Conservation (phyloP, 2,329 filamentous ascomycete genomes). For the Dactylellina cionopaga region DNA sequence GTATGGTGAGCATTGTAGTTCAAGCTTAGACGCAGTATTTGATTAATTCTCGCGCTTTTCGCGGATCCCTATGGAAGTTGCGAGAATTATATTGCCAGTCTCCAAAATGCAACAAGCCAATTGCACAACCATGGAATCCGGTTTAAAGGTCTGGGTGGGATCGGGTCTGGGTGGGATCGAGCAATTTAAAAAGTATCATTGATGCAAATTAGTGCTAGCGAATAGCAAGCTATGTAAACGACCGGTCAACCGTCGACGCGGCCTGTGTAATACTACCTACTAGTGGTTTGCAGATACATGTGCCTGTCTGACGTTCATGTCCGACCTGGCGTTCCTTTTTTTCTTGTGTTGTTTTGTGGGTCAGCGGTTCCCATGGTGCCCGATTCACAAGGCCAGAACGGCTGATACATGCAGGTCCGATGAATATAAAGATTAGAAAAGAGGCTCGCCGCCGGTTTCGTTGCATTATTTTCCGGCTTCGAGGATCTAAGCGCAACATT, state of each 20-base stretch:
- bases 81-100: not conserved
- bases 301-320: not conserved
- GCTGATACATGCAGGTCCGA: constrained; percentile 46
- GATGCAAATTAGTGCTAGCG: too few species aligned
- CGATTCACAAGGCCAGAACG: constrained; percentile 50
- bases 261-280: not conserved
- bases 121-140: too few species aligned
- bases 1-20: too few species aligned
- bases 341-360: constrained; percentile 39
- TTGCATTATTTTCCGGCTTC: constrained; percentile 18
- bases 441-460: constrained; percentile 1
- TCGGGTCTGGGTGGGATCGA: too few species aligned
- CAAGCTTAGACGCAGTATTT: too few species aligned
- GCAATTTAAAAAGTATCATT: too few species aligned
- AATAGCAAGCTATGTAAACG: too few species aligned
- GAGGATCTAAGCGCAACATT: constrained; percentile 28
- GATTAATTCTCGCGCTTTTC: too few species aligned
- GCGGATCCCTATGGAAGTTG: constrained; percentile 1
- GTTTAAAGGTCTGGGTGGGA: too few species aligned
- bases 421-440: constrained; percentile 32
- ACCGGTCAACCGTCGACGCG: not conserved
- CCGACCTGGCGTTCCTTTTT: not conserved
- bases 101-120: not conserved
- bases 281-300: constrained; percentile 6
- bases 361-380: constrained; percentile 24